Percentiles rank a stretch among this genome's conserved stretches.
Evolutionary conservation across 371 early-diverging fungal species (phyloP).

Genomic region (Lichtheimia corymbifera): DNA sequence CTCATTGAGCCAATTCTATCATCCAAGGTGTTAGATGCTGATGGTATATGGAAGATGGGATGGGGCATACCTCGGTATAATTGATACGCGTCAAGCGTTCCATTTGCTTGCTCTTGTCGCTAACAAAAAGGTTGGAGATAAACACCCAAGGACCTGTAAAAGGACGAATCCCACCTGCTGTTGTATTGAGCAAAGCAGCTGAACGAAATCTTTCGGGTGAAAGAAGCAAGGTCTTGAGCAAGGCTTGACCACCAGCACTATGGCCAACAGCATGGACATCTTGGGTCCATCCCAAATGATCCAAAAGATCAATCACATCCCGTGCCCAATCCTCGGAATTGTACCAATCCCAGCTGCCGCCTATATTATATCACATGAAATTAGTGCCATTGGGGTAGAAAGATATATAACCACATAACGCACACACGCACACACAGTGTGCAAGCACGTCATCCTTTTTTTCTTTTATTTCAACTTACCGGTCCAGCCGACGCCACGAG

Average conservation of each 20-base stretch:
- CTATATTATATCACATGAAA: conserved; percentile 11
- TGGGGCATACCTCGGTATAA: conserved; percentile 20
- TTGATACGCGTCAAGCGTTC: conserved; percentile 20
- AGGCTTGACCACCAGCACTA: conserved; percentile 66
- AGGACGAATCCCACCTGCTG: conserved; percentile 24
- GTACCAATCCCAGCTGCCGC: conserved; percentile 24
- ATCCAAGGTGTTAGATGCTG: background rate
- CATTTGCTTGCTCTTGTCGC: conserved; percentile 17
- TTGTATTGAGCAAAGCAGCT: conserved; percentile 19
- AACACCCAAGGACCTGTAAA: conserved; percentile 22
- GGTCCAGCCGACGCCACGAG: conserved; percentile 72
- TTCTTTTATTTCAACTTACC: conserved; percentile 21
- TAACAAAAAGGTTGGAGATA: conserved; percentile 20
- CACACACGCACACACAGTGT: too few relatives aligned
- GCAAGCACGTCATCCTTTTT: background rate
- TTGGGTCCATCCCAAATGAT: conserved; percentile 64
- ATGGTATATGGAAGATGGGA: background rate
- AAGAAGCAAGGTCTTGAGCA: conserved; percentile 17
- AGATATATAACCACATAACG: too few relatives aligned
- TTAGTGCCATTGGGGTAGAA: background rate
- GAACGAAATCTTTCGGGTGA: conserved; percentile 17
- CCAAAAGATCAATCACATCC: conserved; percentile 64
- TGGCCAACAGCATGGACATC: conserved; percentile 71
- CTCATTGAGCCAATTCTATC: conserved; percentile 15
- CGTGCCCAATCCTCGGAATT: conserved; percentile 43